Conservation (phyloP, 768 basidiomycete genomes). For the Termitomyces sp. region DNA sequence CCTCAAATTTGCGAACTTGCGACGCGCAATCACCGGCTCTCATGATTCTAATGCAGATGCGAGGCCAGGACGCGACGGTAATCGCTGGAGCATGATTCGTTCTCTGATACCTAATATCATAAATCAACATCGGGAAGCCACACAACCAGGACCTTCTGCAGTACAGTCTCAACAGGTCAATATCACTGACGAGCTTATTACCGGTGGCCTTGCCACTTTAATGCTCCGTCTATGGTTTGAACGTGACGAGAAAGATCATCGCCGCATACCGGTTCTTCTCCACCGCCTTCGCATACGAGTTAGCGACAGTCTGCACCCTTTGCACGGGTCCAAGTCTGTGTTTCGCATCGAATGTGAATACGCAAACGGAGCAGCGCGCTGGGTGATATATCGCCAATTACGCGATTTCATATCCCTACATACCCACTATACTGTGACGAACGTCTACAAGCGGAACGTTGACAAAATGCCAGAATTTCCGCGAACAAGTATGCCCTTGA, state of each 20-base stretch:
- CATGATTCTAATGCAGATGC: conserved; percentile 17
- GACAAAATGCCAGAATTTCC: conserved; percentile 92
- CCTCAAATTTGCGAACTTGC: neutral
- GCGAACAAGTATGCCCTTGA: conserved; percentile 52
- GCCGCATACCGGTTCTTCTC: conserved; percentile 76
- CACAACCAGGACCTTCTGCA: conserved; percentile 40
- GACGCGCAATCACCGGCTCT: conserved; percentile 33
- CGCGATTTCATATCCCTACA: conserved; percentile 91
- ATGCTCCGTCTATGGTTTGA: conserved; percentile 85
- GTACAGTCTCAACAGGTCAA: conserved; percentile 57
- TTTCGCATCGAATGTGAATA: conserved; percentile 97
- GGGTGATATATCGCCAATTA: conserved; percentile 94
- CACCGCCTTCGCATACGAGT: conserved; percentile 81
- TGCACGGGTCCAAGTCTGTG: conserved; percentile 71
- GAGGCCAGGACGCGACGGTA: conserved; percentile 25
- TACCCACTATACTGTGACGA: conserved; percentile 83
- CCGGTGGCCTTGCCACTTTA: conserved; percentile 73
- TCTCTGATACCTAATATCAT: conserved; percentile 59
- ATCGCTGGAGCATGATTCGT: conserved; percentile 62
- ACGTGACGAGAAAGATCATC: conserved; percentile 77
- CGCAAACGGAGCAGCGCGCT: conserved; percentile 86
- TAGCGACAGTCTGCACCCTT: conserved; percentile 81
- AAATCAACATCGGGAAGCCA: conserved; percentile 26
- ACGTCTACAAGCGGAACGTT: conserved; percentile 69
- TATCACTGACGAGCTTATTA: conserved; percentile 79